These are phyloP conservation scores for Plasmodium chabaudi DNA, from an alignment of 169 alveolate genomes.

Conservation along the genomic window DNA sequence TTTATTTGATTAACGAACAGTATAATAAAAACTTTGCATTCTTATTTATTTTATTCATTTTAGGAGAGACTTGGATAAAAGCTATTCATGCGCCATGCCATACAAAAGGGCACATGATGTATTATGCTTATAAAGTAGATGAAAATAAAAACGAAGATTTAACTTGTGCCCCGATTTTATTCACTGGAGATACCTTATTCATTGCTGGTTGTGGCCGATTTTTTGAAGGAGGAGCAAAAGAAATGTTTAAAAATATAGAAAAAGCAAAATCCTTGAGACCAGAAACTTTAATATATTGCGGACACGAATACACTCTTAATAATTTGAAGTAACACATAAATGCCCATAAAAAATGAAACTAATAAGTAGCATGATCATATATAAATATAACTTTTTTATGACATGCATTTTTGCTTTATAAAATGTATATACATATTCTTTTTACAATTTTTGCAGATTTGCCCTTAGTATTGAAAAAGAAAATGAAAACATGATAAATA, in stretches of 20 bases:
- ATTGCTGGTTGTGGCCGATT: constrained; percentile 96
- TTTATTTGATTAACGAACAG: background rate
- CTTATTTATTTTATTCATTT: background rate
- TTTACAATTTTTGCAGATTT: constrained; percentile 8
- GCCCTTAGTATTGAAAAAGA: constrained; percentile 63
- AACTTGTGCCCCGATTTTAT: constrained; percentile 78
- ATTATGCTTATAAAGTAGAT: constrained; percentile 82
- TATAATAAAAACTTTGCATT: background rate
- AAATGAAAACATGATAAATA: constrained; percentile 53
- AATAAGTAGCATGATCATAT: background rate
- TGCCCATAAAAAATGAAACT: too few relatives aligned
- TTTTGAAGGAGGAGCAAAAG: constrained; percentile 94
- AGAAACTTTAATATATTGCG: constrained; percentile 93
- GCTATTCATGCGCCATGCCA: constrained; percentile 95
- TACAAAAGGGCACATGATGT: constrained; percentile 95
- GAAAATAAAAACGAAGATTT: constrained; percentile 64
- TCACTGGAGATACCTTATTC: constrained; percentile 94
- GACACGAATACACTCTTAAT: constrained; percentile 94
- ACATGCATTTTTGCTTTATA: background rate
- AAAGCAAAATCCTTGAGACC: constrained; percentile 82
- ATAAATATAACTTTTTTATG: background rate
- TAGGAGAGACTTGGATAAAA: constrained; percentile 84
- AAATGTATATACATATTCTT: background rate
- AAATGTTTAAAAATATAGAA: constrained; percentile 86
- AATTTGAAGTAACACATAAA: constrained; percentile 81